Evolutionary conservation across 2,329 filamentous ascomycete genomes (phyloP).

Genomic region (Parascedosporium putredinis): DNA sequence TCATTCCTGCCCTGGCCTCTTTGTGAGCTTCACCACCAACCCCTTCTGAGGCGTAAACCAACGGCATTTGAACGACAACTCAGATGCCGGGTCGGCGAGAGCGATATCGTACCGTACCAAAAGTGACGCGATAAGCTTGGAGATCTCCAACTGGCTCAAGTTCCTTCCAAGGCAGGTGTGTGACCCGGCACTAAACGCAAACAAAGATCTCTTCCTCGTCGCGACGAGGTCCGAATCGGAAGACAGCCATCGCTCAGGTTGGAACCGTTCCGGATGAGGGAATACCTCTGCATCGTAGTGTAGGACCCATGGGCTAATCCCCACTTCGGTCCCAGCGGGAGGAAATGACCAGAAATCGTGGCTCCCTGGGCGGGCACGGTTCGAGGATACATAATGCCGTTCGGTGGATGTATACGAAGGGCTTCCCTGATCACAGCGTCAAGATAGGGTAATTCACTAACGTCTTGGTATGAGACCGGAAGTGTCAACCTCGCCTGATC

Average conservation of each 20-base stretch:
- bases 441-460: neutral
- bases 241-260: neutral
- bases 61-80: neutral
- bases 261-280: neutral
- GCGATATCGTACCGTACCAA: neutral
- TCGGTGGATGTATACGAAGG: neutral
- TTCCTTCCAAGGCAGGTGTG: neutral
- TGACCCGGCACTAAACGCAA: neutral
- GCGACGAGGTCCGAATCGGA: neutral
- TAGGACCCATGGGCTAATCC: neutral
- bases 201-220: neutral
- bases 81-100: neutral
- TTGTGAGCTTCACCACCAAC: neutral
- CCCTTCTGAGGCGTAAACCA: neutral
- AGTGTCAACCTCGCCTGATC: neutral
- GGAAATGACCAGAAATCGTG: neutral
- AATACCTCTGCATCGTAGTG: neutral
- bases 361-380: neutral
- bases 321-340: neutral
- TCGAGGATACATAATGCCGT: neutral
- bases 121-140: neutral
- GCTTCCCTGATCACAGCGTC: neutral
- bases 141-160: neutral
- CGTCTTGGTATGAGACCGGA: neutral
- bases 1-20: too few species aligned